These are phyloP conservation scores for Acacia concinna DNA, from an alignment of 331 rosid species.

Conservation along the genomic window DNA sequence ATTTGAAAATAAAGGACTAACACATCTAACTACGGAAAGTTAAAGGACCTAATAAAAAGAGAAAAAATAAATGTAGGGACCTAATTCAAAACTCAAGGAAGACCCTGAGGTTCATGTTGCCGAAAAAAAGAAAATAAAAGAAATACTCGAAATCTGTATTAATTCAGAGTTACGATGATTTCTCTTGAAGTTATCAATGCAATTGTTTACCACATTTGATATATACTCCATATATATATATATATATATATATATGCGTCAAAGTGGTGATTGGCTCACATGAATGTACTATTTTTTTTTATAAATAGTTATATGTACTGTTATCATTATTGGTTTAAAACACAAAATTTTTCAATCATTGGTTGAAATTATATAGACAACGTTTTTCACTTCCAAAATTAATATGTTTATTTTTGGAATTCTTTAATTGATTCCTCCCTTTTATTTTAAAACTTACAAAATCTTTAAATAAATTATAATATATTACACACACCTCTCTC, in stretches of 20 bases:
- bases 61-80: too few relatives aligned
- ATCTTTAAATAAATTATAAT: too few relatives aligned
- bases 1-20: too few relatives aligned
- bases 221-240: background rate
- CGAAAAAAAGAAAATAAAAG: too few relatives aligned
- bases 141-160: background rate
- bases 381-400: too few relatives aligned
- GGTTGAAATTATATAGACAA: background rate
- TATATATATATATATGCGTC: constrained; percentile 33
- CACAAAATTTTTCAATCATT: background rate
- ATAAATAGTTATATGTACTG: background rate
- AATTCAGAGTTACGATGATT: background rate
- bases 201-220: background rate
- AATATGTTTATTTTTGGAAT: too few relatives aligned
- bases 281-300: background rate
- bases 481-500: background rate
- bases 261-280: constrained; percentile 18
- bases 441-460: too few relatives aligned
- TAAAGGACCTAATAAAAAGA: too few relatives aligned
- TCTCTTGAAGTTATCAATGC: background rate
- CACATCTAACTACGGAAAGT: too few relatives aligned
- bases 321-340: too few relatives aligned
- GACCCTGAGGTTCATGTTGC: too few relatives aligned
- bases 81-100: too few relatives aligned
- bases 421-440: background rate